These are phyloP conservation scores for Arctostaphylos glauca DNA, from an alignment of 148 eudicot genomes.

Conservation along the genomic window DNA sequence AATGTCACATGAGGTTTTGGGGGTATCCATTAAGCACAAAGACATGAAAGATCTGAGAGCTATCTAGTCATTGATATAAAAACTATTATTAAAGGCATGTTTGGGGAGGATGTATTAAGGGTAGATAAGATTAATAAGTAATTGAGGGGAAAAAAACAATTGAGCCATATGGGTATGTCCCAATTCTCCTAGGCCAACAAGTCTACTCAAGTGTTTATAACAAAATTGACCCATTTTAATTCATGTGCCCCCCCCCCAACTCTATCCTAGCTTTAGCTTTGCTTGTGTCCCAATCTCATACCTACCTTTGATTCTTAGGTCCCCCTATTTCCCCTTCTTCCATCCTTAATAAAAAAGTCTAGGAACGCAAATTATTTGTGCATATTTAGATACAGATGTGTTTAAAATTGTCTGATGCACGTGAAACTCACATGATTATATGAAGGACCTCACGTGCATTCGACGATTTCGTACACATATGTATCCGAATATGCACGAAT, in stretches of 20 bases:
- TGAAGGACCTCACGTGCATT: too few relatives aligned
- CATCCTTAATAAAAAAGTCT: too few relatives aligned
- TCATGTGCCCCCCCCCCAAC: neutral
- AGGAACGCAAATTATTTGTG: too few relatives aligned
- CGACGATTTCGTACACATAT: too few relatives aligned
- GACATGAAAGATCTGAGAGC: neutral
- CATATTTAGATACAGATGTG: too few relatives aligned
- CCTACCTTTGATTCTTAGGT: neutral
- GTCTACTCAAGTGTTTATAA: neutral
- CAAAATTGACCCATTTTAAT: neutral
- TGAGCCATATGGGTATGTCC: neutral
- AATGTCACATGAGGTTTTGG: slow-evolving; percentile 1
- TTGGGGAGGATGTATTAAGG: neutral
- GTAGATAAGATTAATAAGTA: neutral
- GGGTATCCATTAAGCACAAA: neutral
- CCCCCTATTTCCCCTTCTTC: neutral
- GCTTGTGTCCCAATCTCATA: neutral
- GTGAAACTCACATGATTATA: too few relatives aligned
- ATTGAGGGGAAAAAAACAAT: too few relatives aligned
- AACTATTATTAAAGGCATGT: neutral
- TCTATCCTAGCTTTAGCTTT: neutral
- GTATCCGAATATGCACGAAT: too few relatives aligned
- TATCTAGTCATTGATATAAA: neutral
- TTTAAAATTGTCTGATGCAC: too few relatives aligned
- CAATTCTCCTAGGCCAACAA: neutral